Evolutionary conservation across 306 rosid species (phyloP), one percentile per base, ranked within the genome.

Genomic region (Prosopis cineraria): DNA sequence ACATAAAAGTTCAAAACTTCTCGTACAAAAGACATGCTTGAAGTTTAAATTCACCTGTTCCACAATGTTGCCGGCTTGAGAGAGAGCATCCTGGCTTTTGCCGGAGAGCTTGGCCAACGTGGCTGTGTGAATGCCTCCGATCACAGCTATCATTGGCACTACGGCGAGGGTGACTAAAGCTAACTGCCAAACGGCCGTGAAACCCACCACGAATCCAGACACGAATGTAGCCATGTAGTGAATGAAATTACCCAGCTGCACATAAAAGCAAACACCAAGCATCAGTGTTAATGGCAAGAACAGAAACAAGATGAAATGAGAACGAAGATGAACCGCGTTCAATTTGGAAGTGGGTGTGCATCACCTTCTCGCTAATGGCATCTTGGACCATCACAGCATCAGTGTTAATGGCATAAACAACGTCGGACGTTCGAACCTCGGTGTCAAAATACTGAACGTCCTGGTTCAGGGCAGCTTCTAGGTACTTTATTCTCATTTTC

Each of bases 191-290:
- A 89, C 98, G 12, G 98, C 98, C 70, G 96, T 92, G 83, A 95
- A 95, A 50, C 98, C 98, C 79, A 95, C 98, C 64, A 88, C 89
- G 70, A 95, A 95, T 25, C 98, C 98, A 70, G 98, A 91, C 63
- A 95, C 98, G 81, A 95, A 95, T 1, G 98, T 95, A 7, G 98
- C 98, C 98, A 95, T 92, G 77, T 95, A 95, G 86, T 95, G 98
- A 77, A 91, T 82, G 79, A 95, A 95, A 83, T 95, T 95, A 13
- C 98, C 98, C 84, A 95, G 80, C 98, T 95, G 91, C 94, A 72
- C 71, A 84, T n/a, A 72, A 55, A 55, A 77, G 3, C 56, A 81
- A 68, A 0, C 24, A 78, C 55, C 17, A 31, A 73, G 65, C 10
- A 13, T 58, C 31, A 55, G 29, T 20, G 13, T 50, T 50, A 1